Evolutionary conservation across 1,139 yeast species (phyloP), one percentile per base, ranked within the genome.

Genomic region (Geotrichum citri-aurantii): DNA sequence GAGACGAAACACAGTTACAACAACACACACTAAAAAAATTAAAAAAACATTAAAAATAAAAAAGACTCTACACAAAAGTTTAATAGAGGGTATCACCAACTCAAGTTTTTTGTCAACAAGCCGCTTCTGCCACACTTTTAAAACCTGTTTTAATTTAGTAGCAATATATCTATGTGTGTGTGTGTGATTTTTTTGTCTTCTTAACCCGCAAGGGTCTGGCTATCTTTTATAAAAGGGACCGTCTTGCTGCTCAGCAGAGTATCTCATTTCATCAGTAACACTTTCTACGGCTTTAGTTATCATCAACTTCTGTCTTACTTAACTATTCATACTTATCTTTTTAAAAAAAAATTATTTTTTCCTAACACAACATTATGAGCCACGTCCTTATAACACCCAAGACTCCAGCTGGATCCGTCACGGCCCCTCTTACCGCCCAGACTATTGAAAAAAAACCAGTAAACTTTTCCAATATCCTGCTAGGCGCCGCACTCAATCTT

Each of bases 401-500:
- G 14, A 6, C 37, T 11, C 19, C 33, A 26, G 47, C 27, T 31
- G 47, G 24, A 33, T 29, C 50, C 12, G n/a, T 42, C n/a, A 11
- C 42, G 12, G 19, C 48, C 29, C 48, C 29, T 3, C 29, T 14
- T 8, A 26, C 27, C 27, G 19, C 51, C 3, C 42, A 42, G 46
- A 42, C 53, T 31, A 56, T 84, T 59, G 79, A 89, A 73, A 91
- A 89, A 78, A 92, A 91, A 74, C 96, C 96, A 54, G 82, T 93
- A 67, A 86, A 87, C 66, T 87, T 89, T 74, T 83, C 96, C 68
- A 93, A 93, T 77, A 87, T 93, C 72, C 81, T 91, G 62, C 79
- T 93, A 63, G 99, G 99, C 62, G 98, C 98, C 0, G 96, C 92
- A 44, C 80, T 93, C 66, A 93, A 92, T 76, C 73, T 93, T 79